phyloP scores from a whole-genome alignment of 352 stramenopile genomes.

The Phytopythium chamaehyphon region DNA sequence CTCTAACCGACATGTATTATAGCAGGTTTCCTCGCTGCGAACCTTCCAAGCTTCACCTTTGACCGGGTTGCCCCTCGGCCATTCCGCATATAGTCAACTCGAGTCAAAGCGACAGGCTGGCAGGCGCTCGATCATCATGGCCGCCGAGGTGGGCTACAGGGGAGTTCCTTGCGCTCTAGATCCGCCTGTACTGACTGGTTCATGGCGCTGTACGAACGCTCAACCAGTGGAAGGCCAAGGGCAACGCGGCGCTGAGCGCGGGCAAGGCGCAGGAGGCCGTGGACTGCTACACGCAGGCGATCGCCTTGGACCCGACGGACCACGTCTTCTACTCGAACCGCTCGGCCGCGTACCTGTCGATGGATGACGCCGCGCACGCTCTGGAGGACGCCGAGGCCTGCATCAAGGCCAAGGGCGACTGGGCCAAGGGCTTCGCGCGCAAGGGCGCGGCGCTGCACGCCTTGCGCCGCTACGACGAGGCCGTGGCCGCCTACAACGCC shows the following conservation, averaged over 20 bases:
- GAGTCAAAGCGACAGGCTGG: too few relatives aligned
- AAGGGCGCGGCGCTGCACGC: slow-evolving; percentile 97
- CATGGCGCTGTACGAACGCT: too few relatives aligned
- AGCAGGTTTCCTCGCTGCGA: neutral
- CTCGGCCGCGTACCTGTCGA: slow-evolving; percentile 97
- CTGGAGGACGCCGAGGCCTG: slow-evolving; percentile 96
- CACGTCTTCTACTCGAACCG: slow-evolving; percentile 99
- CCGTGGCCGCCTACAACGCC: slow-evolving; percentile 77
- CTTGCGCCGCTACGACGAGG: slow-evolving; percentile 86
- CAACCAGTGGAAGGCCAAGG: slow-evolving; percentile 90
- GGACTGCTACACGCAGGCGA: slow-evolving; percentile 95
- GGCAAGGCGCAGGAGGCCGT: slow-evolving; percentile 95
- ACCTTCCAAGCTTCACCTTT: too few relatives aligned
- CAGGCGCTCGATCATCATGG: neutral
- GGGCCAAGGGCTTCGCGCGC: slow-evolving; percentile 97
- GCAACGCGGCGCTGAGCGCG: slow-evolving; percentile 93
- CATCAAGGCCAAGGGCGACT: slow-evolving; percentile 93
- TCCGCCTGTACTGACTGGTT: too few relatives aligned
- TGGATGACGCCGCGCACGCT: slow-evolving; percentile 89
- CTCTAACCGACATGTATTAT: neutral
- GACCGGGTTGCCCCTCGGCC: too few relatives aligned
- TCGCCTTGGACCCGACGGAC: slow-evolving; percentile 93
- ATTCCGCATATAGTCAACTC: too few relatives aligned
- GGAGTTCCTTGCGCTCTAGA: neutral
- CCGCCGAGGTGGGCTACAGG: neutral